These are phyloP conservation scores for Salvia sclarea DNA, from an alignment of 305 asterid genomes.

Conservation along the genomic window DNA sequence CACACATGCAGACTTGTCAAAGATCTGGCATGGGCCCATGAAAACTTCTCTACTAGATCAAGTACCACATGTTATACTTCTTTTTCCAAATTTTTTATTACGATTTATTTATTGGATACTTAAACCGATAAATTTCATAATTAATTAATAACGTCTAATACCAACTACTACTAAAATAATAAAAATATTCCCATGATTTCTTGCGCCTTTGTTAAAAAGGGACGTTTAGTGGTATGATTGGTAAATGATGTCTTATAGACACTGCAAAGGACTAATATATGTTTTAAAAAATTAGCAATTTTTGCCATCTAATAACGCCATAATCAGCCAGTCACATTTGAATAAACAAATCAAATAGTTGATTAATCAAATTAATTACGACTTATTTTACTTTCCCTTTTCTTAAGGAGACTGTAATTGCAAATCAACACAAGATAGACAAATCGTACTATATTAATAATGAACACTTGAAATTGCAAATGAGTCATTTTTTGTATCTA, in stretches of 20 bases:
- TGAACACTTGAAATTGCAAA: too few species aligned
- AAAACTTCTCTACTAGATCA: background rate
- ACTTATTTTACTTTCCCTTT: too few species aligned
- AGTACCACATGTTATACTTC: background rate
- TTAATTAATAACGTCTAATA: background rate
- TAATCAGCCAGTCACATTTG: background rate
- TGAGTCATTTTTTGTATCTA: too few species aligned
- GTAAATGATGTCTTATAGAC: background rate
- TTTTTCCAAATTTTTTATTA: background rate
- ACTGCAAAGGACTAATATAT: background rate
- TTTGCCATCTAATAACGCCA: background rate
- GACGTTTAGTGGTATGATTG: background rate
- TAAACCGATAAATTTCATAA: background rate
- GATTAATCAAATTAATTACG: background rate
- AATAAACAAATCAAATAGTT: background rate
- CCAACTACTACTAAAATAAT: background rate
- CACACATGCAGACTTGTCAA: slow-evolving; percentile 4
- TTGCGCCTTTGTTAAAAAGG: background rate
- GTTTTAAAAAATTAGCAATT: too few species aligned
- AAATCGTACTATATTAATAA: too few species aligned
- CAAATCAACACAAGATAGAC: background rate
- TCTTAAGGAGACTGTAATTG: background rate
- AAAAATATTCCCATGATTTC: background rate
- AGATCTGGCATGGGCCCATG: background rate
- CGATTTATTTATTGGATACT: background rate